phyloP scores from a whole-genome alignment of 139 green algal species.

The Micractinium conductrix region DNA sequence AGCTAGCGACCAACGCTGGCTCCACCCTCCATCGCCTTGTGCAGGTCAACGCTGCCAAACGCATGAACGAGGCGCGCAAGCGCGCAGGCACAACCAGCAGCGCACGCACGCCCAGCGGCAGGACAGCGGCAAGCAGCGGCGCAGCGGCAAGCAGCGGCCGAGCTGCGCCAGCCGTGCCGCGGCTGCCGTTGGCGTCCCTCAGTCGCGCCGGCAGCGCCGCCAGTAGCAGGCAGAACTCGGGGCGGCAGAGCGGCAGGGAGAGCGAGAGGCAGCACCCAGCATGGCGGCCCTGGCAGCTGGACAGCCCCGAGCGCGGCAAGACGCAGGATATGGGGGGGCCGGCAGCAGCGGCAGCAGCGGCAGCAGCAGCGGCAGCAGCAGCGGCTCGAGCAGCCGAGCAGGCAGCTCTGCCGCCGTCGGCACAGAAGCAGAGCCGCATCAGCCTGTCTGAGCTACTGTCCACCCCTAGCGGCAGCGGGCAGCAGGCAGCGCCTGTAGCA shows the following conservation, averaged over 20 bases:
- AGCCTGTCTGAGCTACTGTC: slow-evolving; percentile 19
- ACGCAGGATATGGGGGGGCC: not conserved
- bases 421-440: not conserved
- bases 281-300: not conserved
- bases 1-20: not conserved
- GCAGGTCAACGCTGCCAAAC: slow-evolving; percentile 26
- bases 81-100: too few relatives aligned
- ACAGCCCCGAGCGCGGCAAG: not conserved
- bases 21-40: not conserved
- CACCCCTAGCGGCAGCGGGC: not conserved
- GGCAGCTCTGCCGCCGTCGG: not conserved
- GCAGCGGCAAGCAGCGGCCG: not conserved
- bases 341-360: not conserved
- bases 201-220: not conserved
- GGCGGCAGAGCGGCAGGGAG: not conserved
- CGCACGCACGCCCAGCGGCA: not conserved
- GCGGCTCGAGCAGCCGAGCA: not conserved
- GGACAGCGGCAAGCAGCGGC: not conserved
- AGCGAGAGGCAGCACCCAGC: not conserved
- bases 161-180: not conserved
- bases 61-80: not conserved
- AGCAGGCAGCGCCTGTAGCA: too few relatives aligned
- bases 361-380: not conserved
- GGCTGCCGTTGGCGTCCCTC: not conserved
- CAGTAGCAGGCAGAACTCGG: not conserved